Base-by-base conservation (phyloP, 2,329 filamentous ascomycete species). In the Pseudogymnoascus sp. region DNA sequence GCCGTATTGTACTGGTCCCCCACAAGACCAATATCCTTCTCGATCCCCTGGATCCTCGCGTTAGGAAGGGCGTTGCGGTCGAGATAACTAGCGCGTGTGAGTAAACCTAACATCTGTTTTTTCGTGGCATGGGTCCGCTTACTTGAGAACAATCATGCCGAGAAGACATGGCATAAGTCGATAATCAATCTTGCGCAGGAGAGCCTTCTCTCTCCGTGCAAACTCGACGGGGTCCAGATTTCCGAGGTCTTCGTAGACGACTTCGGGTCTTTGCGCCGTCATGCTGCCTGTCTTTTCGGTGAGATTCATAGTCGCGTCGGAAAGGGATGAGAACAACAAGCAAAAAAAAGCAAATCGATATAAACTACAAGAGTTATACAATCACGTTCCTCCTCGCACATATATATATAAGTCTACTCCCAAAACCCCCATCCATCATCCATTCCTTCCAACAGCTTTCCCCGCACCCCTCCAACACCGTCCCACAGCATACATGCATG, bases 1-100 rank as follows among this genome's bases (percentile, higher is more conserved):
- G 47, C 59, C 2, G 61, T 68, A n/a, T 63, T 65, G 43, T 81
- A 37, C 73, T 72, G n/a, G 76, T 74, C 3, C 71, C 70, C 74
- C 67, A 67, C 74, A 66, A 4, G 74, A 72, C 62, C 75, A 6
- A 68, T 18, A 20, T 65, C 63, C 14, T 65, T 61, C n/a, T 65
- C 64, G 28, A 69, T 50, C 4, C 65, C 61, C 12, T 67, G 60
- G 18, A 68, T 35, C 12, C 64, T 35, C 20, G 66, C 66, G 60
- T 65, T 63, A 8, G 65, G 64, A 20, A 67, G 47, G 3, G 64
- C 64, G 38, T 72, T 73, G 25, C 73, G 67, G 60, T 73, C 72
- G 11, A 74, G 67, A 50, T 70, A 72, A 62, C 69, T 73, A 58
- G 20, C n/a, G 25, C 14, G 39, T 43, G 20, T 43, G 12, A 43